Base-by-base conservation (phyloP, 2,329 filamentous ascomycete species). In the Diaporthe sp. region DNA sequence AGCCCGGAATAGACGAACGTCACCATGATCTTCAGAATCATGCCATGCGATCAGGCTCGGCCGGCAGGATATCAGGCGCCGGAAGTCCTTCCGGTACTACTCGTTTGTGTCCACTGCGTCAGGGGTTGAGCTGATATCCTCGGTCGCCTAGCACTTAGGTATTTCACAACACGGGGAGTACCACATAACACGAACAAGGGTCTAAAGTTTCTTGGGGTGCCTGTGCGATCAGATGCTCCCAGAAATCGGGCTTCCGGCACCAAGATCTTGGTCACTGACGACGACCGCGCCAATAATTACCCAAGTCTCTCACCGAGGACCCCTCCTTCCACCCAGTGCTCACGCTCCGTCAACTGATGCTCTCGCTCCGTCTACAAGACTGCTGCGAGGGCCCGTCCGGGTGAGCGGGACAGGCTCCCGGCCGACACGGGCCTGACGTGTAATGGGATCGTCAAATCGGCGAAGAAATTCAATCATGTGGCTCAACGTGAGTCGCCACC, bases 1-100 rank as follows among this genome's bases (percentile, higher is more conserved):
- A 84, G 84, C 68, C 85, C 87, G 12, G 87, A 89, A 79, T 86
- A 81, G 83, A 78, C 70, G 61, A 73, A 68, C 19, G 69, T 72
- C 55, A 39, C 44, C 49, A 22, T 73, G 55, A 17, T 53, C 51
- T 46, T 55, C 51, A 15, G 22, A 55, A 74, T 39, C 71, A 65
- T 65, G n/a, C 58, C 67, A 62, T 68, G 39, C 51, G 65, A 28
- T 42, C 65, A 68, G 67, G 42, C 39, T 68, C 58, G 44, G 34
- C 49, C 49, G 31, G 31, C 65, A 28, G 65, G 51, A 55, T 71
- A 53, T 25, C 67, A 57, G 57, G 55, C n/a, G 31, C 37, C 55
- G 37, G 68, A 31, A 44, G 13, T 46, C 5, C 31, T 69, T 34
- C 65, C 46, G 65, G 49, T 55, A 13, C 34, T 69, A 55, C 65